These are phyloP conservation scores for Carallia brachiata DNA, from an alignment of 345 rosid genomes.

Conservation along the genomic window DNA sequence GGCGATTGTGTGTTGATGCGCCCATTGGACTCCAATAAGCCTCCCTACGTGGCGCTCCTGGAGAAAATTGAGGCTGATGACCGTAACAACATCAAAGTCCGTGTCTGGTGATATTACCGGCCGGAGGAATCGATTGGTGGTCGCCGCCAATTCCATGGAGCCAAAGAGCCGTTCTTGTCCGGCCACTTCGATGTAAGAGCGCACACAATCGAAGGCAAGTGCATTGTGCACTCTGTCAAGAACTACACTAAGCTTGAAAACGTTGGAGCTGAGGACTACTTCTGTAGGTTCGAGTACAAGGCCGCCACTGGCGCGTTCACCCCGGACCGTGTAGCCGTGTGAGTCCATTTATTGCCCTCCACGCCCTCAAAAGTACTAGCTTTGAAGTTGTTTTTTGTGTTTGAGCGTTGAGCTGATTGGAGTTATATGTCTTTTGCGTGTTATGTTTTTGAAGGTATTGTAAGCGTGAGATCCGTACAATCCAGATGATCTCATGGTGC, in stretches of 20 bases:
- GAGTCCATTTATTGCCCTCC: constrained; percentile 26
- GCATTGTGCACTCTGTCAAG: constrained; percentile 75
- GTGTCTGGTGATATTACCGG: constrained; percentile 75
- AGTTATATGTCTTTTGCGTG: not conserved
- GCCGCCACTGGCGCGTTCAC: constrained; percentile 77
- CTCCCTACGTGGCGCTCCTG: constrained; percentile 74
- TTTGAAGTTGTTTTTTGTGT: not conserved
- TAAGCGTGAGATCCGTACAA: constrained; percentile 83
- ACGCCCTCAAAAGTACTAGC: not conserved
- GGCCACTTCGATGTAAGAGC: constrained; percentile 72
- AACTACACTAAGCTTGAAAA: constrained; percentile 76
- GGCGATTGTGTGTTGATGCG: constrained; percentile 84
- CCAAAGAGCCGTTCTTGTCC: constrained; percentile 72
- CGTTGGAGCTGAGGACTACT: constrained; percentile 81
- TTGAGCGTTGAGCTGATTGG: not conserved
- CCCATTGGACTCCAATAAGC: constrained; percentile 70
- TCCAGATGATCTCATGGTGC: constrained; percentile 86
- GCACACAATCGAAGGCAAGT: constrained; percentile 84
- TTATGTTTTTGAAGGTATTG: constrained; percentile 61
- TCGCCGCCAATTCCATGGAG: constrained; percentile 81
- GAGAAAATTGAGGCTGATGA: constrained; percentile 80
- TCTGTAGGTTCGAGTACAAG: constrained; percentile 77
- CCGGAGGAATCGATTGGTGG: constrained; percentile 92
- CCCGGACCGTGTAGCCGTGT: constrained; percentile 87
- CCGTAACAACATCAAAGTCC: constrained; percentile 68